Conservation (phyloP, 1,284 basidiomycete species). For the Austropuccinia psidii region DNA sequence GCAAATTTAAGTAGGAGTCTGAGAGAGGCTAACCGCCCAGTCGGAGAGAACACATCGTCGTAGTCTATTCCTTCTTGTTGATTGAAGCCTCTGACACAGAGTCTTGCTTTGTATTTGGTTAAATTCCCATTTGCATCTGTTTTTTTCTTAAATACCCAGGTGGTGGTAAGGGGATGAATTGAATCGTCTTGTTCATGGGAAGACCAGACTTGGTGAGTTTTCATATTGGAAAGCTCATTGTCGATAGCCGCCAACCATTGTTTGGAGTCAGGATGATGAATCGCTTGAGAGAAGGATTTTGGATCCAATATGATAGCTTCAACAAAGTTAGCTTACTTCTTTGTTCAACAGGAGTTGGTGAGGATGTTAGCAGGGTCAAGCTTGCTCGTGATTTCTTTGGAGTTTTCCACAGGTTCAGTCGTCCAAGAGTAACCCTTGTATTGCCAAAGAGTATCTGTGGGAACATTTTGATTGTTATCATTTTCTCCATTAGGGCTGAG, state of each 20-base stretch:
- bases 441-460: too few relatives aligned
- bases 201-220: neutral
- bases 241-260: neutral
- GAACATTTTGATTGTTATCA: too few relatives aligned
- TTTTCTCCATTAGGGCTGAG: too few relatives aligned
- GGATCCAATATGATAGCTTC: too few relatives aligned
- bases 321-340: too few relatives aligned
- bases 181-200: conserved; percentile 16
- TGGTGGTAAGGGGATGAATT: conserved; percentile 40
- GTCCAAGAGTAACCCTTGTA: too few relatives aligned
- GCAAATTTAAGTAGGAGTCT: conserved; percentile 49
- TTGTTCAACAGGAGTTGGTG: too few relatives aligned
- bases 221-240: neutral
- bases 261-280: neutral
- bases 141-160: conserved; percentile 51
- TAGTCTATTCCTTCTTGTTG: conserved; percentile 51
- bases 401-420: too few relatives aligned
- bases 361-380: too few relatives aligned
- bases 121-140: conserved; percentile 46
- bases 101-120: conserved; percentile 47
- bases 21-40: conserved; percentile 48
- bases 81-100: conserved; percentile 51
- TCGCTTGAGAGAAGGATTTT: neutral
- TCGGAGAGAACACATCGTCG: conserved; percentile 50
- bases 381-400: too few relatives aligned